A percentile compares a stretch with the other conserved stretches of the same genome.
Conservation (phyloP, 2,329 filamentous ascomycete genomes). For the Trichoderma cornu-damae region DNA sequence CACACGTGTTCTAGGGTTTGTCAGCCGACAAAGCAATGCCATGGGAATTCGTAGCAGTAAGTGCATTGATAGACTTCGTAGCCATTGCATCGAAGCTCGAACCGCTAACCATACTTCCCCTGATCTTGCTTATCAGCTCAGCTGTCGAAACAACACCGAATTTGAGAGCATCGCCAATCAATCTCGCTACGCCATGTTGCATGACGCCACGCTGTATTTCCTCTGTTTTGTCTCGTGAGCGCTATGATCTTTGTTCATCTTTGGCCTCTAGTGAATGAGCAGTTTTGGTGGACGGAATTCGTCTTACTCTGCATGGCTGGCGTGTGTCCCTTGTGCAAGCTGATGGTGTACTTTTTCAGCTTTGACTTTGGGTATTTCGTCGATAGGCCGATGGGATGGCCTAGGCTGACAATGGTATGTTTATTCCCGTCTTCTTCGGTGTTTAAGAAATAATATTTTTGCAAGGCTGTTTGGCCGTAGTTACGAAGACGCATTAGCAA, state of each 20-base stretch:
- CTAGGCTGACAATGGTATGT: constrained; percentile 13
- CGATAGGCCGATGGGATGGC: constrained; percentile 10
- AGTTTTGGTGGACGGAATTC: neutral
- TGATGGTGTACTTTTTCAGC: constrained; percentile 7
- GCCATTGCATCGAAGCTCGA: constrained; percentile 10
- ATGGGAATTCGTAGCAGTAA: neutral
- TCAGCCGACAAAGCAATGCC: neutral
- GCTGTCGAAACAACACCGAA: constrained; percentile 15
- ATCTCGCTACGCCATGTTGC: constrained; percentile 11
- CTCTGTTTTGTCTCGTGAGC: neutral
- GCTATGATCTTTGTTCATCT: neutral
- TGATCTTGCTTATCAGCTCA: constrained; percentile 15
- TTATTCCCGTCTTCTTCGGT: constrained; percentile 4
- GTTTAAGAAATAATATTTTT: constrained; percentile 13
- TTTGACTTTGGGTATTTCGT: neutral
- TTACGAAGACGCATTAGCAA: neutral
- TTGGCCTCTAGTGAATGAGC: neutral
- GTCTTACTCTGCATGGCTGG: constrained; percentile 17
- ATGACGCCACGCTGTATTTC: constrained; percentile 15
- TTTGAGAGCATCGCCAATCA: constrained; percentile 16
- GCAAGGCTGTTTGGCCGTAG: neutral
- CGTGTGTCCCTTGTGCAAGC: constrained; percentile 6
- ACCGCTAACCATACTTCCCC: constrained; percentile 4
- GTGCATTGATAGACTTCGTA: constrained; percentile 3
- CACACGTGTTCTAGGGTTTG: neutral